Conservation (phyloP, 768 basidiomycete species). For the Leccinum arenicola region DNA sequence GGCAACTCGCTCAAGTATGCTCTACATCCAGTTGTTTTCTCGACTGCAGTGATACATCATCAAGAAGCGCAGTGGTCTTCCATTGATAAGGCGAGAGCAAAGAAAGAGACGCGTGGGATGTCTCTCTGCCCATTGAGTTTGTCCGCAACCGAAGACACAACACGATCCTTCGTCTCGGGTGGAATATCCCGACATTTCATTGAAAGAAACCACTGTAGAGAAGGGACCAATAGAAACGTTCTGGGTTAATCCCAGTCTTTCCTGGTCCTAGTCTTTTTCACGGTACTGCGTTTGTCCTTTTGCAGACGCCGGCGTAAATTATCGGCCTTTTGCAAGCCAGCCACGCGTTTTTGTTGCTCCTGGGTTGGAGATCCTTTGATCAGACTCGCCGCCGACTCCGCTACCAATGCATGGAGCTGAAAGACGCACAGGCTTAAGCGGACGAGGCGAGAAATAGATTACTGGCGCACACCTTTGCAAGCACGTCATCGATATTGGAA, state of each 20-base stretch:
- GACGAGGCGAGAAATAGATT: not conserved
- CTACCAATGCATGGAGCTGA: conserved; percentile 29
- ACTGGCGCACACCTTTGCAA: conserved; percentile 50
- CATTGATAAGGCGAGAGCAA: not conserved
- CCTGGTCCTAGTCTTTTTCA: conserved; percentile 27
- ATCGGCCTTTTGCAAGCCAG: conserved; percentile 19
- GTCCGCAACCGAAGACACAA: not conserved
- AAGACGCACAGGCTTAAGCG: not conserved
- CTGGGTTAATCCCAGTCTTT: conserved; percentile 27
- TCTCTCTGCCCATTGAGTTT: not conserved
- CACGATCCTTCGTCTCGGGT: not conserved
- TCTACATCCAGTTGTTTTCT: not conserved
- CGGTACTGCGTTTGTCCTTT: conserved; percentile 25
- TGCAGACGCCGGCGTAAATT: conserved; percentile 21
- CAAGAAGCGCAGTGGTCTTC: not conserved
- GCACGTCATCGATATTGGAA: conserved; percentile 70
- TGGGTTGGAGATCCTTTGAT: conserved; percentile 24
- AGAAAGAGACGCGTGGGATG: not conserved
- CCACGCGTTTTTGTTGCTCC: conserved; percentile 28
- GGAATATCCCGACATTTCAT: not conserved
- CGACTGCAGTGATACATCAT: not conserved
- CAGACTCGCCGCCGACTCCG: conserved; percentile 19
- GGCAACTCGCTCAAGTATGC: not conserved
- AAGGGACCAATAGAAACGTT: not conserved
- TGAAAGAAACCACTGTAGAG: not conserved